phyloP scores from a whole-genome alignment of 1,284 basidiomycete genomes.

The Cryptococcus maquisensis region DNA sequence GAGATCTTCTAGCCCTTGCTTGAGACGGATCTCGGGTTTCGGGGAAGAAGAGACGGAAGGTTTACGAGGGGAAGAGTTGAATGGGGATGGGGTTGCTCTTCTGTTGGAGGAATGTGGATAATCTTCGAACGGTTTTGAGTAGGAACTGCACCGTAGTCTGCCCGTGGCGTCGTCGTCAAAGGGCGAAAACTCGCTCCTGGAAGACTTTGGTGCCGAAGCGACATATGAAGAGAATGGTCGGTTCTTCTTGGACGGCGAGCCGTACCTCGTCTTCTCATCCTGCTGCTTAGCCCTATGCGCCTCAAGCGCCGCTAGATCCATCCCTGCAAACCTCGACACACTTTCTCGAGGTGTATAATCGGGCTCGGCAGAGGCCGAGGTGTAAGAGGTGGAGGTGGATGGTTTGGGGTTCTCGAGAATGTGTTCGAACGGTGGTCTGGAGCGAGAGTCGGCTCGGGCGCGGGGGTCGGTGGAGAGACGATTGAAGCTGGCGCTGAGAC shows the following conservation, averaged over 20 bases:
- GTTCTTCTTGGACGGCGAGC: not conserved
- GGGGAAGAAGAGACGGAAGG: not conserved
- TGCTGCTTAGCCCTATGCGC: not conserved
- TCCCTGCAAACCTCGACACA: conserved; percentile 19
- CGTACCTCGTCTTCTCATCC: not conserved
- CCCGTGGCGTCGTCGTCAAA: conserved; percentile 18
- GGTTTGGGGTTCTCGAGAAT: conserved; percentile 16
- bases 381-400: not conserved
- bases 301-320: conserved; percentile 5
- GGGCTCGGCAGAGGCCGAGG: not conserved
- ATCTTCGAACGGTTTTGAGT: conserved; percentile 17
- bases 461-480: conserved; percentile 8
- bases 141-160: conserved; percentile 7
- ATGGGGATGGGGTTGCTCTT: not conserved
- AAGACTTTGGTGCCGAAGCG: not conserved
- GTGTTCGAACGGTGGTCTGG: conserved; percentile 18
- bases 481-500: conserved; percentile 33
- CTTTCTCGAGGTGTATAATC: conserved; percentile 28
- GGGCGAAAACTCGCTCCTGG: conserved; percentile 11
- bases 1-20: conserved; percentile 19
- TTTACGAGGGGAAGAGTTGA: not conserved
- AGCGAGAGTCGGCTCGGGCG: conserved; percentile 11
- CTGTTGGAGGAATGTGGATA: conserved; percentile 6
- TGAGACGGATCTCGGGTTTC: conserved; percentile 17
- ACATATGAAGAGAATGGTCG: conserved; percentile 10